Evolutionary conservation across 306 rosid genomes (phyloP).

Genomic region (Fragaria nilgerrensis): DNA sequence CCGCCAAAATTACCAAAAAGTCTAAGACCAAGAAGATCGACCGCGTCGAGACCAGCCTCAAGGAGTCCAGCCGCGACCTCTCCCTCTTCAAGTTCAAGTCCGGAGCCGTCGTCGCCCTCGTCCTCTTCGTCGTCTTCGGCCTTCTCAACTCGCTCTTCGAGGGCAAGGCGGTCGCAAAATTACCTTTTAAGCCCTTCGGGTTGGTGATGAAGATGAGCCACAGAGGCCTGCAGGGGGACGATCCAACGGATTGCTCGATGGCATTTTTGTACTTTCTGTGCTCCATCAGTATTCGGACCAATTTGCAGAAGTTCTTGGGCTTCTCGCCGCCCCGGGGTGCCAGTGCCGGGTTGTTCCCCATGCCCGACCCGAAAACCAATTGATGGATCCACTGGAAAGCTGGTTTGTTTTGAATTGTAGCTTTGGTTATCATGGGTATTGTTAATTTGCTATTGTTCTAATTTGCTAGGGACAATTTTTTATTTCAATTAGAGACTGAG

Average conservation of each 20-base stretch:
- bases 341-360: conserved; percentile 76
- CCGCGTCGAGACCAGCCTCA: conserved; percentile 94
- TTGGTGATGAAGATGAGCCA: conserved; percentile 95
- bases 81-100: conserved; percentile 96
- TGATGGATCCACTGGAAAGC: conserved; percentile 29
- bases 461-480: neutral
- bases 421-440: neutral
- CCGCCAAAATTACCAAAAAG: conserved; percentile 53
- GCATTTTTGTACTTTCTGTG: conserved; percentile 92
- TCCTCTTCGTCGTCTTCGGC: conserved; percentile 92
- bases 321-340: conserved; percentile 94
- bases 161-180: conserved; percentile 84
- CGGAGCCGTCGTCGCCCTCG: conserved; percentile 96
- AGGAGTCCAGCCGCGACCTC: conserved; percentile 90
- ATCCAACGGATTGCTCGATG: conserved; percentile 94
- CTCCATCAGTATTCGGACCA: conserved; percentile 88
- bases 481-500: neutral
- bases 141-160: conserved; percentile 86
- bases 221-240: conserved; percentile 82
- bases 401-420: conserved; percentile 18
- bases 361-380: conserved; percentile 95
- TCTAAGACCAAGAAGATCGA: conserved; percentile 97
- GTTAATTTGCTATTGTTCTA: neutral
- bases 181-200: conserved; percentile 83
- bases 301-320: conserved; percentile 94